A percentile compares a stretch with the other conserved stretches of the same genome.
Evolutionary conservation across 208 protist genomes (phyloP).

Genomic region (Balamuthia mandrillaris): DNA sequence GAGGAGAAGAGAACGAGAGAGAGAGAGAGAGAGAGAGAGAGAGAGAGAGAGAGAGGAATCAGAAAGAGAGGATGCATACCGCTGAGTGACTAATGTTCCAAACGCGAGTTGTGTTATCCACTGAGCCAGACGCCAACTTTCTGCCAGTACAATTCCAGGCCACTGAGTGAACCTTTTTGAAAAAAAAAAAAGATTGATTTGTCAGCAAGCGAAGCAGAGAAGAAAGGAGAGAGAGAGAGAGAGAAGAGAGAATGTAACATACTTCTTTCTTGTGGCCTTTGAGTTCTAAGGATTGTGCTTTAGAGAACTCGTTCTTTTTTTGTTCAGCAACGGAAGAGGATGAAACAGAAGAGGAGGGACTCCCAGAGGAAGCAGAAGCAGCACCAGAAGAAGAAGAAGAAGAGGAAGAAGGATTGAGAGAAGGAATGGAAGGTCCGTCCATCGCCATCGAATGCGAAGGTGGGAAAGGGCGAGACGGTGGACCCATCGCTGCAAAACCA

Average conservation of each 20-base stretch:
- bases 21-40: background rate
- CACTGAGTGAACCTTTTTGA: conserved; percentile 48
- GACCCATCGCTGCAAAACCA: background rate
- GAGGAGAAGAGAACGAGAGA: background rate
- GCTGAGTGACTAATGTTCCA: background rate
- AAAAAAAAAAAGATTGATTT: background rate
- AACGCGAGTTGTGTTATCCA: background rate
- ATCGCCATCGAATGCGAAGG: background rate
- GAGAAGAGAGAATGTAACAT: background rate
- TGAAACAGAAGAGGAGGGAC: background rate
- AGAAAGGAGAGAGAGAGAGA: background rate
- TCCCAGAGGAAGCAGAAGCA: background rate
- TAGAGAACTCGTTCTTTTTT: background rate
- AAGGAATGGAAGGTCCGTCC: background rate
- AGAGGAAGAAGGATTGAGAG: background rate
- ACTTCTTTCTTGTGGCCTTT: background rate
- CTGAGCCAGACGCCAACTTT: conserved; percentile 51
- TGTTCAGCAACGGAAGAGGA: background rate
- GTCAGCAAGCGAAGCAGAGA: background rate
- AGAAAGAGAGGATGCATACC: background rate
- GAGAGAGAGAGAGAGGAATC: background rate
- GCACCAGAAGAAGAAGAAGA: background rate
- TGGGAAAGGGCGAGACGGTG: background rate
- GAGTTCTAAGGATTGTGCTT: background rate
- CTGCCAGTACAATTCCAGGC: conserved; percentile 45